Evolutionary conservation across 2,329 filamentous ascomycete genomes (phyloP).

Genomic region (Coleophoma crateriformis): DNA sequence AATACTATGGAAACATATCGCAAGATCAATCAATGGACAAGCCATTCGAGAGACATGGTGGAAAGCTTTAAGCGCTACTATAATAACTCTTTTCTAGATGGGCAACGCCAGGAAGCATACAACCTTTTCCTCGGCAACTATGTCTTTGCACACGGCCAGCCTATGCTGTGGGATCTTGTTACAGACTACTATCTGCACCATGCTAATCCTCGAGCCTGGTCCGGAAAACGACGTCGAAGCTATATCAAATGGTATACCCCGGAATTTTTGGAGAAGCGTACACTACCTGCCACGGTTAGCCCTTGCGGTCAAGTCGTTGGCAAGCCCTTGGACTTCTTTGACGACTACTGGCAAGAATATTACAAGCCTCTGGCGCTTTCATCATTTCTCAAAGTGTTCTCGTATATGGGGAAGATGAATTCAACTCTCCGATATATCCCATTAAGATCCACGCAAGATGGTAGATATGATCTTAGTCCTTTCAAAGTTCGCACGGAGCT

Average conservation of each 20-base stretch:
- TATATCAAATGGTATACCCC: constrained; percentile 92
- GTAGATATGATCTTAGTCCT: constrained; percentile 78
- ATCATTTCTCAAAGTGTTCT: constrained; percentile 86
- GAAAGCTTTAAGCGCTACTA: constrained; percentile 99
- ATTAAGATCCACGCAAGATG: constrained; percentile 65
- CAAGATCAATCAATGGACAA: constrained; percentile 98
- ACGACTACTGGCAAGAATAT: constrained; percentile 97
- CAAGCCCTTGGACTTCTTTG: constrained; percentile 50
- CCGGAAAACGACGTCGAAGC: constrained; percentile 54
- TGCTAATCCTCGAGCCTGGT: constrained; percentile 70
- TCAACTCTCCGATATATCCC: constrained; percentile 81
- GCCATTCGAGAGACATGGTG: constrained; percentile 96
- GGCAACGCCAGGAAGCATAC: constrained; percentile 96
- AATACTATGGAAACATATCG: constrained; percentile 99
- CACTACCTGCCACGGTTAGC: constrained; percentile 14
- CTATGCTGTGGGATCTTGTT: constrained; percentile 93
- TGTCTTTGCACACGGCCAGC: constrained; percentile 77
- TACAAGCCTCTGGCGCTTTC: constrained; percentile 86
- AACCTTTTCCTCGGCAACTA: constrained; percentile 97
- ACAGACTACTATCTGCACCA: constrained; percentile 98
- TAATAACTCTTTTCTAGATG: constrained; percentile 96
- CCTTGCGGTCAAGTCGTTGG: constrained; percentile 10
- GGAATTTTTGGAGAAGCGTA: constrained; percentile 58
- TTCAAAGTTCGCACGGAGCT: constrained; percentile 72
- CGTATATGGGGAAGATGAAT: constrained; percentile 73